Percentiles rank a stretch among this genome's conserved stretches.
These are phyloP conservation scores for Auricularia sp. DNA, from an alignment of 768 basidiomycete genomes.

Conservation along the genomic window DNA sequence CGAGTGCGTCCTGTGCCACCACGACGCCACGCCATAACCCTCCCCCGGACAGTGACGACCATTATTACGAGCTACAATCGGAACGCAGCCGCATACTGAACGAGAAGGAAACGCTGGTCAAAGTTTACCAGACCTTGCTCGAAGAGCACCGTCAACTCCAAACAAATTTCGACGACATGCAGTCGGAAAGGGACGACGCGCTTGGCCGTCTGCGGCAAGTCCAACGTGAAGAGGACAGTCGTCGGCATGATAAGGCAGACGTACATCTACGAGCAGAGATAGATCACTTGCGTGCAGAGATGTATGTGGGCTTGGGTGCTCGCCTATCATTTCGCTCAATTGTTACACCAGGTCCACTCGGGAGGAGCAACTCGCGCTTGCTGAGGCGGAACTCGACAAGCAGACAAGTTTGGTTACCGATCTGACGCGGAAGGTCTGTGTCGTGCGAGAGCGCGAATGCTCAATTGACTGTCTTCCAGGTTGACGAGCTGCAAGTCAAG, in stretches of 20 bases:
- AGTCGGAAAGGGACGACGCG: slow-evolving; percentile 72
- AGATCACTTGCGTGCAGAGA: slow-evolving; percentile 65
- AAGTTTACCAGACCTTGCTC: slow-evolving; percentile 62
- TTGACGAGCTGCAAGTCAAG: slow-evolving; percentile 68
- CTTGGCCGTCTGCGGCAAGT: slow-evolving; percentile 49
- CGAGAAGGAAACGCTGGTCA: slow-evolving; percentile 82
- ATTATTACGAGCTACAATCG: slow-evolving; percentile 77
- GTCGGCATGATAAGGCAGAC: slow-evolving; percentile 61
- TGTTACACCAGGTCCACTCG: slow-evolving; percentile 13
- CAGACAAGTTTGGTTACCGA: slow-evolving; percentile 59
- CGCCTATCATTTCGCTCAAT: not conserved
- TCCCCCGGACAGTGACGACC: slow-evolving; percentile 54
- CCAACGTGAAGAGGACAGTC: slow-evolving; percentile 44
- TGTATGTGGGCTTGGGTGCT: slow-evolving; percentile 46
- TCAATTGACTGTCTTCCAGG: slow-evolving; percentile 12
- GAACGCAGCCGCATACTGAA: slow-evolving; percentile 65
- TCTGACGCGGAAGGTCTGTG: slow-evolving; percentile 50
- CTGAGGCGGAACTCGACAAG: slow-evolving; percentile 77
- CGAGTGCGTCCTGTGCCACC: slow-evolving; percentile 43
- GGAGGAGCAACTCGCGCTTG: slow-evolving; percentile 78
- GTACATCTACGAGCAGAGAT: slow-evolving; percentile 71
- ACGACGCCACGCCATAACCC: not conserved
- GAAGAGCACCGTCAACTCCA: slow-evolving; percentile 71
- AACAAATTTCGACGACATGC: slow-evolving; percentile 62
- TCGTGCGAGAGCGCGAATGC: not conserved